These are phyloP conservation scores for Tilletia caries DNA, from an alignment of 1,284 basidiomycete genomes.

Conservation along the genomic window DNA sequence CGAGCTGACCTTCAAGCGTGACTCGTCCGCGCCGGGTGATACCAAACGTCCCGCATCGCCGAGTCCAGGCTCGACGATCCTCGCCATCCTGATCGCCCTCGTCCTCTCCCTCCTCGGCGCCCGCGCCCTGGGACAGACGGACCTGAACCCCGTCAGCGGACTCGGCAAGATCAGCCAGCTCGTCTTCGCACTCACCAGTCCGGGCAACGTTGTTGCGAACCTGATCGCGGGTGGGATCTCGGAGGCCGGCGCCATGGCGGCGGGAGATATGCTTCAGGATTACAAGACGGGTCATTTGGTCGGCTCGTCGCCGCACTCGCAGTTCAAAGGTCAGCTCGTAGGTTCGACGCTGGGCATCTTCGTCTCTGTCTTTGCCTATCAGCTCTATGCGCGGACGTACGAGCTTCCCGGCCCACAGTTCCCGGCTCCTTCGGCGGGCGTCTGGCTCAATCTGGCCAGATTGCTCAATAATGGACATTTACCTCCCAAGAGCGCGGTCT, in stretches of 20 bases:
- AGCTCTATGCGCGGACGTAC: conserved; percentile 81
- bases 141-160: conserved; percentile 65
- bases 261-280: conserved; percentile 97
- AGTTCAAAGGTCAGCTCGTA: conserved; percentile 54
- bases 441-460: conserved; percentile 77
- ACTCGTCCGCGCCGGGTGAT: background rate
- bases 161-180: conserved; percentile 92
- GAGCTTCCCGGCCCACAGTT: conserved; percentile 73
- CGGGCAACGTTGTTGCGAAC: conserved; percentile 80
- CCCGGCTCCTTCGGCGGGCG: conserved; percentile 84
- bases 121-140: conserved; percentile 48
- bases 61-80: conserved; percentile 81
- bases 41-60: conserved; percentile 59
- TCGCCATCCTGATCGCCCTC: conserved; percentile 78
- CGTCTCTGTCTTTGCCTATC: conserved; percentile 81
- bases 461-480: conserved; percentile 76
- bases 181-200: conserved; percentile 88
- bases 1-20: conserved; percentile 76
- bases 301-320: conserved; percentile 56
- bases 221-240: conserved; percentile 93
- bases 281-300: conserved; percentile 87
- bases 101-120: conserved; percentile 73
- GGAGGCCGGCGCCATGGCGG: conserved; percentile 93
- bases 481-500: conserved; percentile 70
- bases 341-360: conserved; percentile 71